phyloP scores from a whole-genome alignment of 257 asterid species.

The Solanum pimpinellifolium region DNA sequence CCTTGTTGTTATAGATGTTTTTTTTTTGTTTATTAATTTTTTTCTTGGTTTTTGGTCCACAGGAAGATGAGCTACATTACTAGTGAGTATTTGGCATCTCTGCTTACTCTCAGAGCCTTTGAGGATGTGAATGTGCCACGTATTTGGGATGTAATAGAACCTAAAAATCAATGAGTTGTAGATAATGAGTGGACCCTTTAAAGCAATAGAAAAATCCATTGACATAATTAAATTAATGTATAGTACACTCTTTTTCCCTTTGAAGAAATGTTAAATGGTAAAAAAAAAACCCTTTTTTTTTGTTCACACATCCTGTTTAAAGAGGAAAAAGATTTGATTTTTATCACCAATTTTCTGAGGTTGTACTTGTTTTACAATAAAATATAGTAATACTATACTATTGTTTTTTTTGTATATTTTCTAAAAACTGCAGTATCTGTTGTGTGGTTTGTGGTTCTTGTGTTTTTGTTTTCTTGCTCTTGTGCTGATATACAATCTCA shows the following conservation, averaged over 20 bases:
- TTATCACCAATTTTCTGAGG: conserved; percentile 36
- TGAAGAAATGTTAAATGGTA: neutral
- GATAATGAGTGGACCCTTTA: conserved; percentile 3
- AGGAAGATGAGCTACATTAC: neutral
- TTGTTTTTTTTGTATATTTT: neutral
- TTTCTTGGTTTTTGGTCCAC: neutral
- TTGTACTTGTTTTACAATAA: conserved; percentile 21
- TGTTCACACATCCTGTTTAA: neutral
- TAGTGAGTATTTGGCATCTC: neutral
- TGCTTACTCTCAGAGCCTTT: conserved; percentile 2
- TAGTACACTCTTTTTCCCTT: neutral
- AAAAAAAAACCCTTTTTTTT: neutral
- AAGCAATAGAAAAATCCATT: neutral
- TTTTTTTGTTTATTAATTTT: neutral
- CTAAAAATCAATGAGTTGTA: neutral
- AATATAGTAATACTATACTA: neutral
- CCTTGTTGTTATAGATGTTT: neutral
- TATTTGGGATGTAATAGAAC: neutral
- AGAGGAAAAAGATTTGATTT: neutral
- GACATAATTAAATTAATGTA: neutral
- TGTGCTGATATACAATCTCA: neutral
- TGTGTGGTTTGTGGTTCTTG: conserved; percentile 43
- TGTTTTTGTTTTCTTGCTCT: conserved; percentile 2
- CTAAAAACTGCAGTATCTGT: conserved; percentile 3
- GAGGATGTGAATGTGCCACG: conserved; percentile 46